Conservation (phyloP, 257 asterid species). For the Gynochthodes officinalis region DNA sequence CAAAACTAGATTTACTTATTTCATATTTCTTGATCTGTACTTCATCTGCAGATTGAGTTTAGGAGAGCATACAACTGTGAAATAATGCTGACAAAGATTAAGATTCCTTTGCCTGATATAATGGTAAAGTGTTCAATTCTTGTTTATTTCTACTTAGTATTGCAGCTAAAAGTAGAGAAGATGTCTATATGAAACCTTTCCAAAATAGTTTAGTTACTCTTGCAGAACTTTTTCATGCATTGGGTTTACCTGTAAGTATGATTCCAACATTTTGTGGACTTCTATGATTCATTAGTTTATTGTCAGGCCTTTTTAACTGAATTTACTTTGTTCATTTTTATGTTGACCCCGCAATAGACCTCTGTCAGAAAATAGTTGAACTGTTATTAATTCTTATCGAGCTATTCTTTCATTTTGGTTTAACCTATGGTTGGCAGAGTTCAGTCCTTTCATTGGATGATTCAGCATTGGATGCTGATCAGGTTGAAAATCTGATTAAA, state of each 20-base stretch:
- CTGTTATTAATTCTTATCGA: no score
- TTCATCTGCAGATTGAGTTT: constrained; percentile 63
- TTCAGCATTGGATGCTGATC: constrained; percentile 73
- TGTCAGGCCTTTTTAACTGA: neutral
- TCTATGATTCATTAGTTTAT: neutral
- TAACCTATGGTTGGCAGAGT: constrained; percentile 36
- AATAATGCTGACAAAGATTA: constrained; percentile 85
- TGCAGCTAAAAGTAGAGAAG: neutral
- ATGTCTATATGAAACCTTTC: neutral
- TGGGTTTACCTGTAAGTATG: neutral
- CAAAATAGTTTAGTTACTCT: neutral
- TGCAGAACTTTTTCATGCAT: neutral
- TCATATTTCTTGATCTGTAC: constrained; percentile 3
- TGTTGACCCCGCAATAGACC: neutral
- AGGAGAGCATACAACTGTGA: constrained; percentile 91
- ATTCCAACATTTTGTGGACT: neutral
- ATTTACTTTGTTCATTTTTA: neutral
- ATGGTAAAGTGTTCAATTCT: constrained; percentile 41
- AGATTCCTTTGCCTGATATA: constrained; percentile 75
- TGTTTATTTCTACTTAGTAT: neutral
- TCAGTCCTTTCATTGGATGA: constrained; percentile 80
- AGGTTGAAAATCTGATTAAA: constrained; percentile 81
- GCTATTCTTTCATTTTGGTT: neutral
- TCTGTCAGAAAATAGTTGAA: neutral
- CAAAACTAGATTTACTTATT: neutral